Evolutionary conservation across 192 early-diverging fungal genomes (phyloP), one percentile per base, ranked within the genome.

Genomic region (Gigaspora rosea): DNA sequence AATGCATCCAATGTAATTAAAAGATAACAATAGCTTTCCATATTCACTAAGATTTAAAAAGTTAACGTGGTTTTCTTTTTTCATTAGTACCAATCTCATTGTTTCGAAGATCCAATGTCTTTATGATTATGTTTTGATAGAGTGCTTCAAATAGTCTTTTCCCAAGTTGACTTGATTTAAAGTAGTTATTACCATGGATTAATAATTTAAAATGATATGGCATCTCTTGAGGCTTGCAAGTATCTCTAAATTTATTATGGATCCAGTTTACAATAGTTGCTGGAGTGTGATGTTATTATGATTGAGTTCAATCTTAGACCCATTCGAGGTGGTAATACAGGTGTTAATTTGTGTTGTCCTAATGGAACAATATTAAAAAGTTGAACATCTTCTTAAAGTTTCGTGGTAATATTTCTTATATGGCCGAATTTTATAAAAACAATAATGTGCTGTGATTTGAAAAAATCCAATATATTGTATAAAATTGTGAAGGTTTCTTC

Each of bases 161-260:
- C 27, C 27, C 27, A 27, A 27, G 27, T 27, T 27, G 27, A 0
- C 1, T 27, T 27, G 27, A 27, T 27, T 27, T 27, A 27, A 27
- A 27, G 27, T 27, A 27, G 27, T 27, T 27, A 50, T 20, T 54
- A 41, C 58, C 74, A 50, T 41, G 61, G 22, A 65, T 62, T 35
- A 75, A 18, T 3, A 75, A 65, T 36, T 51, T 65, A 54, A 75
- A 75, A 47, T 67, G 15, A 59, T 59, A 73, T 46, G 54, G 56
- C 4, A 6, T 20, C 4, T n/a, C 32, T 6, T n/a, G 13, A n/a
- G 22, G 16, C 5, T 20, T 22, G 65, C 22, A 36, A 11, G n/a
- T 12, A 18, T 32, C 27, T 7, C 35, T 32, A 20, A 13, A 13
- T 20, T 11, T 51, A 16, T 47, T 46, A 22, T 76, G 8, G 18